Evolutionary conservation across 2,329 filamentous ascomycete genomes (phyloP), one percentile per base, ranked within the genome.

Genomic region (Helotiales sp.): DNA sequence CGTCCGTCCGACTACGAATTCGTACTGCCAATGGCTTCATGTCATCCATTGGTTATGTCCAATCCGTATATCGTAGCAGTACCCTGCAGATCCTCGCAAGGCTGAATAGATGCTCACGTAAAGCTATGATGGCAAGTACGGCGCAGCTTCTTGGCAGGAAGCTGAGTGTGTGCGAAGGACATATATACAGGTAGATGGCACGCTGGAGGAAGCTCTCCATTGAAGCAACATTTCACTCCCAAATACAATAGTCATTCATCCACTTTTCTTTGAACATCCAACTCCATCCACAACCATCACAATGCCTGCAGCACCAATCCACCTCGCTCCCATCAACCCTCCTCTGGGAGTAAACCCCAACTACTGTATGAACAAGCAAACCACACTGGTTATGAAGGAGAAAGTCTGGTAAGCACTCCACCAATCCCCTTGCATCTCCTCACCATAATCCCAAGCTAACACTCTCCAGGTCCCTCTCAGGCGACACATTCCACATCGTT

Each of bases 401-500:
- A 85, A 84, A 64, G 75, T 87, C 17, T 69, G 86, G 57, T 87
- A 57, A 27, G 25, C 31, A 7, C 10, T 13, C 36, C 6, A 13
- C 25, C 33, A 36, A n/a, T 22, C 34, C 33, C 34, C 24, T n/a
- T 3, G 24, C n/a, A 19, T 25, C 30, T 17, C 15, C n/a, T 12
- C 47, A n/a, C 42, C 15, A 22, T 9, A 25, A 27, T n/a, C 33
- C 34, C 36, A 17, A 30, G 24, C 54, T 27, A 29, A 33, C 40
- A 25, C 22, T 4, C 19, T 10, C 31, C 38, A 57, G 54, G 55
- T 59, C 85, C 2, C 72, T 87, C 8, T 79, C 79, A 1, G 84
- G 84, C 57, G 85, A 89, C 73, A 83, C 79, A 70, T 89, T 88
- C 72, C 81, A 82, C 62, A 81, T 89, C 70, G 80, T 78, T 54